Base-by-base conservation (phyloP, 345 rosid genomes). In the Populus alba region DNA sequence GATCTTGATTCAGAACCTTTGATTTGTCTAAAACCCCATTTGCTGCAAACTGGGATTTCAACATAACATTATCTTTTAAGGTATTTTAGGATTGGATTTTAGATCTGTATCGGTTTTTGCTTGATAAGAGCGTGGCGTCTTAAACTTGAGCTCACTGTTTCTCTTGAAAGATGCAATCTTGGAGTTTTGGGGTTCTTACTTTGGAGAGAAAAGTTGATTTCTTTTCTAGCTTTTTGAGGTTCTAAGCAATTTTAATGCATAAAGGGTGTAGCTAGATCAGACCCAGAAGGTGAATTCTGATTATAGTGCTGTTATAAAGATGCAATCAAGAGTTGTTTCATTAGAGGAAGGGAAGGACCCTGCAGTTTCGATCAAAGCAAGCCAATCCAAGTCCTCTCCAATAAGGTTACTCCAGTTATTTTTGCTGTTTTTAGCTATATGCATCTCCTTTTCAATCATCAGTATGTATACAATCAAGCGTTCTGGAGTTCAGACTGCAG, bases 321-420 rank as follows among this genome's bases (percentile, higher is more conserved):
- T 91, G 95, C 94, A 88, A 82, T 80, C 79, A 70, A 87, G 92
- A 88, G 87, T 82, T 35, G 82, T 85, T 70, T 81, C 84, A 6
- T 73, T 87, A 55, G 99, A 94, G 85, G 97, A 94, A 75, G 97
- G 89, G 35, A 92, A 88, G 81, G 97, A 90, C 79, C 81, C 84
- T 73, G 73, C 85, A 7, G 68, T 76, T 83, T 29, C 70, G 1
- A 73, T 55, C 77, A 78, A 92, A 81, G 70, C 83, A 69, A 90
- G 61, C 37, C 91, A 88, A 41, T 68, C 85, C 1, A 94, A 87
- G 84, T 78, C 83, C 27, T 85, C 88, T 68, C 97, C 94, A 0
- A 41, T 85, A 12, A 87, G 97, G 75, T 31, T 87, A 16, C 84
- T 92, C 27, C 91, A 75, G 71, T 68, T 91, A 38, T 84, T 92